phyloP scores from a whole-genome alignment of 805 yeast genomes.

The Maudiozyma bulderi region DNA sequence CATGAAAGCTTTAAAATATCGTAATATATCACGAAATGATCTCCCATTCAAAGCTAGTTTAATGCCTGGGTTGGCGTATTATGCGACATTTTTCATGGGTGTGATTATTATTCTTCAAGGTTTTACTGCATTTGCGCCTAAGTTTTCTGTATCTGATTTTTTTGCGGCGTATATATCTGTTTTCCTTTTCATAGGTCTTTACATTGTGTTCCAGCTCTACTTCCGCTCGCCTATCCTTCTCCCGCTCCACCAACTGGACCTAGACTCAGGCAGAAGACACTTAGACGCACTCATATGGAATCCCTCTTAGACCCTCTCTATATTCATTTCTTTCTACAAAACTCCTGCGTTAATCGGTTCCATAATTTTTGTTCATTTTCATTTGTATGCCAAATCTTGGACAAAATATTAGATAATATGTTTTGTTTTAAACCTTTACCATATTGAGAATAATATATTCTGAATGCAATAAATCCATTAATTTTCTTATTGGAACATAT shows the following conservation, averaged over 20 bases:
- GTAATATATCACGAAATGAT: constrained; percentile 57
- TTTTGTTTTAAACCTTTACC: constrained; percentile 17
- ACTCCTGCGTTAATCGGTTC: constrained; percentile 2
- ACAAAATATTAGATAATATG: constrained; percentile 12
- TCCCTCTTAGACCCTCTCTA: constrained; percentile 2
- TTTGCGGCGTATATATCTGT: constrained; percentile 66
- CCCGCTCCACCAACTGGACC: constrained; percentile 1
- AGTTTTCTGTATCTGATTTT: constrained; percentile 45
- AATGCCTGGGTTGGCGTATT: constrained; percentile 62
- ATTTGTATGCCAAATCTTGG: constrained; percentile 15
- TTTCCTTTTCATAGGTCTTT: constrained; percentile 35
- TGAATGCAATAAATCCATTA: constrained; percentile 21
- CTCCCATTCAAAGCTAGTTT: constrained; percentile 67
- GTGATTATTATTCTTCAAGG: constrained; percentile 66
- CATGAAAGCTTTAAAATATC: constrained; percentile 50
- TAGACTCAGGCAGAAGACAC: constrained; percentile 1
- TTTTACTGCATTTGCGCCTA: constrained; percentile 47
- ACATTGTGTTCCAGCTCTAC: constrained; percentile 1
- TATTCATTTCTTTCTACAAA: constrained; percentile 1
- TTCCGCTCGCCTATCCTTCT: not conserved
- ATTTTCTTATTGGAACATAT: constrained; percentile 5
- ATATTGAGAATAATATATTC: constrained; percentile 20
- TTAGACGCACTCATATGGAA: not conserved
- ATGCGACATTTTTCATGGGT: constrained; percentile 44
- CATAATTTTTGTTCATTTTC: constrained; percentile 1